Evolutionary conservation across 2,329 filamentous ascomycete genomes (phyloP), one percentile per base, ranked within the genome.

Genomic region (Botrytis pseudocinerea): DNA sequence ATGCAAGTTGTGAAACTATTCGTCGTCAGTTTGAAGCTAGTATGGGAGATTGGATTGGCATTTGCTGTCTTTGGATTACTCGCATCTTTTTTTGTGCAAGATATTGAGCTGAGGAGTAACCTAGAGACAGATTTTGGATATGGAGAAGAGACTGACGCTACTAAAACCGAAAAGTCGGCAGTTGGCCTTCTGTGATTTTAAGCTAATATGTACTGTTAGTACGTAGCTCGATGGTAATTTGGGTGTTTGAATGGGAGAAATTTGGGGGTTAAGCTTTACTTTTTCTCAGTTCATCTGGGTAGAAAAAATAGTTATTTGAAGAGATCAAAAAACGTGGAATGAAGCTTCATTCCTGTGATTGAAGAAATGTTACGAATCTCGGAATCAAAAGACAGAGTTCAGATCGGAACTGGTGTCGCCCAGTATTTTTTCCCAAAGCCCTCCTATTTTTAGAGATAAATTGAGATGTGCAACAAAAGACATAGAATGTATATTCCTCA

Each of bases 271-370:
- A 6, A 4, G 25, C 25, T n/a, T 5, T n/a, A n/a, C 6, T n/a
- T n/a, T n/a, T 14, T 1, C 22, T 51, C 4, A n/a, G 6, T n/a
- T 51, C 25, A 14, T 51, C 14, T 51, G 0, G 14, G 9, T 0
- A 6, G 10, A 25, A 5, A 7, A 16, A 51, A 14, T 4, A 54
- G 5, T 7, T n/a, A 54, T n/a, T 1, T 54, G 48, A 16, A 4
- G 2, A 54, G 0, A n/a, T n/a, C 12, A n/a, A n/a, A n/a, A 0
- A n/a, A n/a, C 7, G 8, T n/a, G 0, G 4, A 51, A n/a, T n/a
- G 48, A 14, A 51, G 5, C 12, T 7, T 25, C 10, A 25, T 25
- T 5, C 22, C 10, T 9, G 1, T 12, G 25, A 14, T 25, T 25
- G 9, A 12, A 51, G 0, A 9, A 51, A n/a, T 25, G 4, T 5